phyloP scores from a whole-genome alignment of 106 monocot genomes.

The Ottelia alismoides region DNA sequence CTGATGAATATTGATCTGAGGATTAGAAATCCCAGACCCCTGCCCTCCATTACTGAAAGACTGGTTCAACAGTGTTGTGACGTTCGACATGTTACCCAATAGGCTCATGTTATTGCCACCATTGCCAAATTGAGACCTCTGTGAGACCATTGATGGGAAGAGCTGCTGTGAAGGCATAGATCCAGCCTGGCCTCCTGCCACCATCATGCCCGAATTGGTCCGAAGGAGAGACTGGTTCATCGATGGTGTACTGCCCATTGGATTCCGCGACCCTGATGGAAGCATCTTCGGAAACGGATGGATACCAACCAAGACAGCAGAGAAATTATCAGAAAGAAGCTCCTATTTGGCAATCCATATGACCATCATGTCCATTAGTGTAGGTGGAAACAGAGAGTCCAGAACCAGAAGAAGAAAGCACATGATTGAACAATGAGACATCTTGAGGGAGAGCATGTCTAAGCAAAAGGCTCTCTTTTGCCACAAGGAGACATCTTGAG shows the following conservation, averaged over 20 bases:
- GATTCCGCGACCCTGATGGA: conserved; percentile 8
- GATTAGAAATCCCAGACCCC: neutral
- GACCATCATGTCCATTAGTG: no score
- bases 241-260: conserved; percentile 13
- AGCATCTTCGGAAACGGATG: no score
- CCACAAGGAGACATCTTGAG: no score
- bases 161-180: conserved; percentile 14
- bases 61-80: conserved; percentile 19
- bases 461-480: no score
- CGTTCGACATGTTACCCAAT: conserved; percentile 13
- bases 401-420: no score
- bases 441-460: no score
- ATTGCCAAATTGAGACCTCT: conserved; percentile 21
- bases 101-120: conserved; percentile 4
- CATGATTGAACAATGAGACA: no score
- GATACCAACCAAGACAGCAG: no score
- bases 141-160: conserved; percentile 25
- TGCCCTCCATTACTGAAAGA: conserved; percentile 18
- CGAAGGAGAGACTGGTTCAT: conserved; percentile 17
- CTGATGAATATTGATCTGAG: neutral
- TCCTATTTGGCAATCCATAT: no score
- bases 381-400: no score
- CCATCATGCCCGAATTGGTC: conserved; percentile 9
- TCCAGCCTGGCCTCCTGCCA: conserved; percentile 4
- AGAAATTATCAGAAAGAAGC: no score